Evolutionary conservation across 106 monocot genomes (phyloP).

Genomic region (Phalaenopsis equestris): DNA sequence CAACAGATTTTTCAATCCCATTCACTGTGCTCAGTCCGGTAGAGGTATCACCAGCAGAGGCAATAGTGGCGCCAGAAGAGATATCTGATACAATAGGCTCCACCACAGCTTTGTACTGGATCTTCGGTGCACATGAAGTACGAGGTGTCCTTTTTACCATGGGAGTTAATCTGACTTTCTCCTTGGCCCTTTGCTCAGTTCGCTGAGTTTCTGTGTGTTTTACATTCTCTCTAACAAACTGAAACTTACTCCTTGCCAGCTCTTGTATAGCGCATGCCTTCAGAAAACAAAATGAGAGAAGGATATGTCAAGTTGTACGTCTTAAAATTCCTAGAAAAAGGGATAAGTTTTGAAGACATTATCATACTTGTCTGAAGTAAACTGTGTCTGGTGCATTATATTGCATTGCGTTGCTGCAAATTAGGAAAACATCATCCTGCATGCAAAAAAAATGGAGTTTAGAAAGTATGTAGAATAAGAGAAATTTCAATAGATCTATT

Average conservation of each 20-base stretch:
- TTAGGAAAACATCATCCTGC: slow-evolving; percentile 74
- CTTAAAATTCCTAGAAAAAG: background rate
- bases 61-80: slow-evolving; percentile 35
- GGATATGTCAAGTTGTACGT: background rate
- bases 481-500: background rate
- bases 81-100: slow-evolving; percentile 37
- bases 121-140: slow-evolving; percentile 2
- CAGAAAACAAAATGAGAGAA: background rate
- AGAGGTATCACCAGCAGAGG: slow-evolving; percentile 24
- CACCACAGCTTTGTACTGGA: slow-evolving; percentile 10
- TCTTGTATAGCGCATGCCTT: slow-evolving; percentile 93
- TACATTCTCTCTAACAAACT: slow-evolving; percentile 37
- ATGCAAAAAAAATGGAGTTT: slow-evolving; percentile 5
- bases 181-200: slow-evolving; percentile 21
- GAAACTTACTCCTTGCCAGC: slow-evolving; percentile 68
- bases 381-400: slow-evolving; percentile 74
- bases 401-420: slow-evolving; percentile 79
- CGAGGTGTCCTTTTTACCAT: slow-evolving; percentile 18
- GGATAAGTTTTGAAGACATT: background rate
- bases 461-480: background rate
- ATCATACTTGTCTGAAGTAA: slow-evolving; percentile 47
- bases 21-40: slow-evolving; percentile 19
- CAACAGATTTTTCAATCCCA: slow-evolving; percentile 15
- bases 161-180: slow-evolving; percentile 17
- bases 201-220: slow-evolving; percentile 20